Percentiles rank a stretch among this genome's conserved stretches.
phyloP scores from a whole-genome alignment of 2,329 filamentous ascomycete species.

The Ciborinia camelliae region DNA sequence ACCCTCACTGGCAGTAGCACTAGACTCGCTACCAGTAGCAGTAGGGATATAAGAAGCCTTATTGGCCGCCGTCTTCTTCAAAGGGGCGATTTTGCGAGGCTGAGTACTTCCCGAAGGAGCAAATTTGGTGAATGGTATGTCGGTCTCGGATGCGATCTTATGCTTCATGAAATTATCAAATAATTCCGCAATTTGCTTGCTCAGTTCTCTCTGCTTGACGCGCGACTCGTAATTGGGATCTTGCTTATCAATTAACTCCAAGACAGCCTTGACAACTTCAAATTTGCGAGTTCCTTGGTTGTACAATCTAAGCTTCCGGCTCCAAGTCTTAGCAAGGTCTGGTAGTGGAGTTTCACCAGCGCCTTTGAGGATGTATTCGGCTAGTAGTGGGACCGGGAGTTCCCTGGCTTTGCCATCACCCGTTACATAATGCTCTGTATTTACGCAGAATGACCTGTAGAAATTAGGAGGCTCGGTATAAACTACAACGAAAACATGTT shows the following conservation, averaged over 20 bases:
- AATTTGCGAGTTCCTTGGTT: neutral
- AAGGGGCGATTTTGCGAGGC: neutral
- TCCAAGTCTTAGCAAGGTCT: neutral
- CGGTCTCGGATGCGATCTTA: neutral
- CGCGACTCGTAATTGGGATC: neutral
- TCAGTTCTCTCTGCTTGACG: neutral
- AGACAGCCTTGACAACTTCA: neutral
- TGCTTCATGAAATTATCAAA: neutral
- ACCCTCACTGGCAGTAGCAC: too few species aligned
- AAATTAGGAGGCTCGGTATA: too few species aligned
- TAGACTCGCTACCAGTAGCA: too few species aligned
- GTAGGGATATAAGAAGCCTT: too few species aligned
- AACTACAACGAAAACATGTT: neutral
- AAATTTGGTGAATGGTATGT: neutral
- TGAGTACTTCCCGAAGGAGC: neutral
- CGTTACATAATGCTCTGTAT: neutral
- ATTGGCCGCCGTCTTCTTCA: neutral
- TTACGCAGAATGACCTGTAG: neutral
- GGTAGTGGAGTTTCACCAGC: neutral
- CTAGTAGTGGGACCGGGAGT: neutral
- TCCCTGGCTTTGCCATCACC: neutral
- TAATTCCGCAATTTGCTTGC: neutral
- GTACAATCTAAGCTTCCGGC: neutral
- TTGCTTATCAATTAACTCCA: neutral
- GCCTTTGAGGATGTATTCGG: neutral